phyloP scores from a whole-genome alignment of 2,329 filamentous ascomycete species.

The Sordariomycetes sp. region DNA sequence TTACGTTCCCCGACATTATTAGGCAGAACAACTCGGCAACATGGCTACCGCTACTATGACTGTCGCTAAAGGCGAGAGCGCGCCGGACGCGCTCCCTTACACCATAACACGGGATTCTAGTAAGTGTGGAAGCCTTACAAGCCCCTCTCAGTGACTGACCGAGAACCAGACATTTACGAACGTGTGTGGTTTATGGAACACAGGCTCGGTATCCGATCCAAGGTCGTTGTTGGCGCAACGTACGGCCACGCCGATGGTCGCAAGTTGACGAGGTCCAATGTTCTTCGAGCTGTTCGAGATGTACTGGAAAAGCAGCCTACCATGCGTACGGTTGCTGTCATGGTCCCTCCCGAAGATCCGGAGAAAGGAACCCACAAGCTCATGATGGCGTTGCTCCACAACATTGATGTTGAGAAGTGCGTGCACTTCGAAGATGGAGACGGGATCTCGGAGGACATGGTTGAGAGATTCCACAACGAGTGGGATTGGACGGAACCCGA shows the following conservation, averaged over 20 bases:
- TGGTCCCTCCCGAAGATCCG: constrained; percentile 3
- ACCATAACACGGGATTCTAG: not conserved
- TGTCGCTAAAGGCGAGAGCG: too few relatives aligned
- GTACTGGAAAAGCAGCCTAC: constrained; percentile 10
- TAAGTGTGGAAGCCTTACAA: too few relatives aligned
- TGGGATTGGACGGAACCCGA: not conserved
- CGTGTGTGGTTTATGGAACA: constrained; percentile 11
- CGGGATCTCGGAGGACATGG: not conserved
- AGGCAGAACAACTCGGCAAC: too few relatives aligned
- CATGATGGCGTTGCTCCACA: not conserved
- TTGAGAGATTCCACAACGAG: constrained; percentile 2
- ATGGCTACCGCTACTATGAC: too few relatives aligned
- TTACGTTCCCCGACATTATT: too few relatives aligned
- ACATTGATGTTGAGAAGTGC: not conserved
- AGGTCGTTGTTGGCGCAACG: constrained; percentile 10
- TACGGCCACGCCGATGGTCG: constrained; percentile 5
- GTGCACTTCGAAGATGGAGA: not conserved
- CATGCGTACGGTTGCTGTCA: constrained; percentile 8
- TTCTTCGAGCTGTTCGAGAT: constrained; percentile 9
- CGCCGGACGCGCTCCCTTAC: not conserved
- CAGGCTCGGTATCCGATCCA: constrained; percentile 12
- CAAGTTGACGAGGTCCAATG: not conserved
- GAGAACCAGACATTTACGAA: constrained; percentile 1
- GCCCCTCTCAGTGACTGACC: not conserved
- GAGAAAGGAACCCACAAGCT: not conserved